Evolutionary conservation across 768 basidiomycete genomes (phyloP), one percentile per base, ranked within the genome.

Genomic region (Boletus rufocinnamomeus): DNA sequence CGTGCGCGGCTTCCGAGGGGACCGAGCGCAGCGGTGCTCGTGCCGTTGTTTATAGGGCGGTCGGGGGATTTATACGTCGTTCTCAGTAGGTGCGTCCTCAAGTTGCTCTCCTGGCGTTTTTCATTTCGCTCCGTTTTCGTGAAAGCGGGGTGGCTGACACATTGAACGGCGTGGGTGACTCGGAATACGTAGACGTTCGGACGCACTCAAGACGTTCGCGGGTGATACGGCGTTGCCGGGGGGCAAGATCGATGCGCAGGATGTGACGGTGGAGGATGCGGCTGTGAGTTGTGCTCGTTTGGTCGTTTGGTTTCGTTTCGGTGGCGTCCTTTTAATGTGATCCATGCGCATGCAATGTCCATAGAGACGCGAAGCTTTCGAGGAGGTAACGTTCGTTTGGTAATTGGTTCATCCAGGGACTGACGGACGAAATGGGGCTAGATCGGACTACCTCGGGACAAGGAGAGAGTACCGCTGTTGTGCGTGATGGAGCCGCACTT

Each of bases 221-320:
- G 91, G 91, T 0, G 94, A 95, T 69, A 96, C 94, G 0, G 89
- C 91, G 1, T 74, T 96, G 6, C 94, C 93, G 0, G 93, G 94
- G 7, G 93, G 94, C 0, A 92, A 87, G 68, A 80, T 87, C 8
- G 93, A 96, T 17, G 75, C 76, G 2, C 78, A 75, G 41, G 93
- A 95, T 69, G 69, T 65, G 61, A 84, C 82, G 41, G 75, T 86
- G 3, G 94, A 95, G 66, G 88, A 89, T 59, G 87, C 93, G 3
- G 93, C 93, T 21, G 92, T 93, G 69, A 50, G 59, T 50, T 30
- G 47, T 56, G 34, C 11, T 23, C 17, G 23, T 21, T 9, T 43
- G 21, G 27, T 13, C 34, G 11, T 49, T 10, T 6, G 1, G 0
- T 16, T 21, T 27, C 1, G 13, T 40, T 16, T 6, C 10, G 13